A percentile compares a stretch with the other conserved stretches of the same genome.
phyloP scores from a whole-genome alignment of 768 basidiomycete genomes.

The Agrocybe praecox region DNA sequence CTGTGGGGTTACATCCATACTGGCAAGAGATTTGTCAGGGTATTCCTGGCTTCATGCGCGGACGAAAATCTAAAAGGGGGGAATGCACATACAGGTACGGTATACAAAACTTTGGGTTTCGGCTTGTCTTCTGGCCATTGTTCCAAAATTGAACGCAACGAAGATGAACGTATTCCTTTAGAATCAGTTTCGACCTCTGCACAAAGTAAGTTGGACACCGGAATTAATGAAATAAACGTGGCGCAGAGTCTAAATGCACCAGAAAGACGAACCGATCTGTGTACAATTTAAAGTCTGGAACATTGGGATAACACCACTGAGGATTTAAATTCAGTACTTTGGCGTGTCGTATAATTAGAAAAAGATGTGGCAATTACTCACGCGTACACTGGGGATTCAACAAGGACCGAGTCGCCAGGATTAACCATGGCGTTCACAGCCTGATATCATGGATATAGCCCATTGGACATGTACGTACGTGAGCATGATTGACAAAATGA shows the following conservation, averaged over 20 bases:
- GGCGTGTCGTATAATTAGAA: not conserved
- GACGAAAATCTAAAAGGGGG: not conserved
- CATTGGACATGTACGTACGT: not conserved
- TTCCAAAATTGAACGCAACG: conserved; percentile 65
- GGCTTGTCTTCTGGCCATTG: conserved; percentile 74
- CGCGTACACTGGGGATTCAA: conserved; percentile 85
- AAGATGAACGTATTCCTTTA: conserved; percentile 63
- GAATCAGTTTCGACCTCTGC: conserved; percentile 80
- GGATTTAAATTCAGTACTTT: not conserved
- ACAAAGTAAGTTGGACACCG: conserved; percentile 3
- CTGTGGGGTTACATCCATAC: conserved; percentile 90
- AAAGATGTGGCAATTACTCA: conserved; percentile 29
- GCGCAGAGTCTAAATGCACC: not conserved
- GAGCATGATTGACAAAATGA: not conserved
- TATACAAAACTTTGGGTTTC: conserved; percentile 82
- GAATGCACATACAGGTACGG: conserved; percentile 61
- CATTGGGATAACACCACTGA: conserved; percentile 68
- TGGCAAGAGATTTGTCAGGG: conserved; percentile 23
- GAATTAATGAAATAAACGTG: conserved; percentile 7
- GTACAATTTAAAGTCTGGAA: conserved; percentile 59
- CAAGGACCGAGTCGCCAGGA: conserved; percentile 77
- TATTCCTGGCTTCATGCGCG: not conserved
- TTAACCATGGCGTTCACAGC: conserved; percentile 72
- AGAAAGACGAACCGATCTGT: conserved; percentile 49
- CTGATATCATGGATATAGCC: conserved; percentile 37